A percentile compares a stretch with the other conserved stretches of the same genome.
phyloP scores from a whole-genome alignment of 345 rosid genomes.

The Lepidium sativum region DNA sequence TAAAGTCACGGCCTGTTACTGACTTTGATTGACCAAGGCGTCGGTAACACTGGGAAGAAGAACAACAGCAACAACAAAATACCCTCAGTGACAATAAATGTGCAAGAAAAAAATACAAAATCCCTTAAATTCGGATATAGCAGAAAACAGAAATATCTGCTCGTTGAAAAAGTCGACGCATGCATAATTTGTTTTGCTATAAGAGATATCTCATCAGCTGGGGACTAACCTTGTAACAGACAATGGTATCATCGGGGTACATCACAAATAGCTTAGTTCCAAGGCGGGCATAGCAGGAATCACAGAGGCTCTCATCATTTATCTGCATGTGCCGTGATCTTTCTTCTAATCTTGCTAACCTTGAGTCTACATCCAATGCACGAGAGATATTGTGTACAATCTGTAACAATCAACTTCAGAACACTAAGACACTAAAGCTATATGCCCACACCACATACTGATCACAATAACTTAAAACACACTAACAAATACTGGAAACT shows the following conservation, averaged over 20 bases:
- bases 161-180: neutral
- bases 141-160: neutral
- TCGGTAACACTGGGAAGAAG: constrained; percentile 73
- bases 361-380: constrained; percentile 75
- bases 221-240: constrained; percentile 82
- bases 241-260: constrained; percentile 94
- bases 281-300: constrained; percentile 83
- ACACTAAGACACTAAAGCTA: constrained; percentile 1
- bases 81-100: constrained; percentile 30
- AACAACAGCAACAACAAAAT: neutral
- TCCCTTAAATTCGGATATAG: neutral
- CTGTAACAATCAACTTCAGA: constrained; percentile 33
- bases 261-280: constrained; percentile 98
- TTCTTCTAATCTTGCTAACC: constrained; percentile 90
- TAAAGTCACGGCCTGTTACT: constrained; percentile 72
- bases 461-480: neutral
- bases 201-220: neutral
- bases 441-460: neutral
- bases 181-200: neutral
- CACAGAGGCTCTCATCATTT: constrained; percentile 95
- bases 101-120: neutral
- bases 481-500: neutral
- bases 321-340: constrained; percentile 88
- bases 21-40: constrained; percentile 91
- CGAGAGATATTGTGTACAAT: constrained; percentile 68